These are phyloP conservation scores for Penicillium simplicissimum DNA, from an alignment of 495 filamentous ascomycete genomes.

Conservation along the genomic window DNA sequence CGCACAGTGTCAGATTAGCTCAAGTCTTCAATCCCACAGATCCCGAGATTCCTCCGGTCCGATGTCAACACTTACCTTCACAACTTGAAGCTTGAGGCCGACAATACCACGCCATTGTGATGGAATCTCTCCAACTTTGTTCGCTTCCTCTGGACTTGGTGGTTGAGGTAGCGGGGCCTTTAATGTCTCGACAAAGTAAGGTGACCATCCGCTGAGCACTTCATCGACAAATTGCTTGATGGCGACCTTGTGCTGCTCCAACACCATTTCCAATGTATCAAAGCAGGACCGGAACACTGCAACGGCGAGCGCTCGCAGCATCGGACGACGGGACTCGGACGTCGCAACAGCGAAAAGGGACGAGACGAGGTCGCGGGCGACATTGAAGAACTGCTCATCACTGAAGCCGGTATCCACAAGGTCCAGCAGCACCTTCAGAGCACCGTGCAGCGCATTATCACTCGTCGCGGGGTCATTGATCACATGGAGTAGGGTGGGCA, in stretches of 20 bases:
- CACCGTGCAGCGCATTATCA: slow-evolving; percentile 81
- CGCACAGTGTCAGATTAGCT: slow-evolving; percentile 4
- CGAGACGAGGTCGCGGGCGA: slow-evolving; percentile 79
- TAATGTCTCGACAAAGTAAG: slow-evolving; percentile 77
- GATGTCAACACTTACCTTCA: slow-evolving; percentile 57
- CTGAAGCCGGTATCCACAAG: slow-evolving; percentile 89
- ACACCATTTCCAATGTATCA: slow-evolving; percentile 92
- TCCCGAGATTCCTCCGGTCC: not conserved
- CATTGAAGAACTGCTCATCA: slow-evolving; percentile 89
- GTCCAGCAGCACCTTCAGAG: slow-evolving; percentile 82
- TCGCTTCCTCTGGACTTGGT: slow-evolving; percentile 57
- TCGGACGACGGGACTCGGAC: slow-evolving; percentile 69
- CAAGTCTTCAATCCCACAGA: not conserved
- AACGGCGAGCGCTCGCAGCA: slow-evolving; percentile 78
- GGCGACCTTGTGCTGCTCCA: slow-evolving; percentile 81
- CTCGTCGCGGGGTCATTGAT: slow-evolving; percentile 65
- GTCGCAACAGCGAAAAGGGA: slow-evolving; percentile 79
- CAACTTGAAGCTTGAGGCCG: slow-evolving; percentile 82
- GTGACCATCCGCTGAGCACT: slow-evolving; percentile 76
- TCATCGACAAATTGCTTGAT: slow-evolving; percentile 89
- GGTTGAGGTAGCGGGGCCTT: slow-evolving; percentile 68
- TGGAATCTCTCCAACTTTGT: slow-evolving; percentile 45
- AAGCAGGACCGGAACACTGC: slow-evolving; percentile 88
- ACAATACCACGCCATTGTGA: slow-evolving; percentile 74
- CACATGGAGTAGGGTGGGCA: slow-evolving; percentile 75